Evolutionary conservation across 352 stramenopile genomes (phyloP), one percentile per base, ranked within the genome.

Genomic region (Pythium phragmiticola): DNA sequence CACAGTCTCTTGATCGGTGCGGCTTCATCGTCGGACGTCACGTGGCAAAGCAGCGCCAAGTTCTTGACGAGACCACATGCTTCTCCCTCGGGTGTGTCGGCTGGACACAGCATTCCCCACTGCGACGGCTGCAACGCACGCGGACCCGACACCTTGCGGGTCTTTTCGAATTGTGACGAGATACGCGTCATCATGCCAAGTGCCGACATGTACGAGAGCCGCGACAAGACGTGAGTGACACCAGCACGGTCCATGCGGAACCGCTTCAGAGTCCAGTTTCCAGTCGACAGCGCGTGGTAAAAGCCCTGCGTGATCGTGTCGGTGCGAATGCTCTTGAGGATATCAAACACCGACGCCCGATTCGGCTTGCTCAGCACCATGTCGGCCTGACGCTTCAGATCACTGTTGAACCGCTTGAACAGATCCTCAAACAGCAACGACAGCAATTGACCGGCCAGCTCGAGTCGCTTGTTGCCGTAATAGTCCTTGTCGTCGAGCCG

Each of bases 391-490:
- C 95, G 90, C 77, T 99, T 99, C 26, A 99, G 75, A 65, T 99
- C 96, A 60, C 88, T 96, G 77, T 99, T 99, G 77, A 99, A 99
- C 28, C 97, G 87, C 80, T 98, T 98, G 78, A 98, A 98, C 16
- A 98, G 56, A 80, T 99, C 97, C 76, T 99, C 98, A 82, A 99
- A 99, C 14, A 99, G 81, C 43, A 99, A 76, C 33, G 92, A 98
- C 17, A 99, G 83, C 49, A 99, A 76, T 78, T 98, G 97, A 26
- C 98, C 98, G 11, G 97, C 97, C 23, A 99, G 82, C 72, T 99
- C 98, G n/a, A 99, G 76, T 54, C 98, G 88, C 78, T 99, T 99
- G 79, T 99, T 99, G 23, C 97, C 98, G 69, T 99, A 99, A 78
- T 99, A 99, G 78, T 99, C 98, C 75, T 99, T 99, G 77, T 99